A percentile compares a stretch with the other conserved stretches of the same genome.
phyloP scores from a whole-genome alignment of 768 basidiomycete genomes.

The Podaxis rugospora region DNA sequence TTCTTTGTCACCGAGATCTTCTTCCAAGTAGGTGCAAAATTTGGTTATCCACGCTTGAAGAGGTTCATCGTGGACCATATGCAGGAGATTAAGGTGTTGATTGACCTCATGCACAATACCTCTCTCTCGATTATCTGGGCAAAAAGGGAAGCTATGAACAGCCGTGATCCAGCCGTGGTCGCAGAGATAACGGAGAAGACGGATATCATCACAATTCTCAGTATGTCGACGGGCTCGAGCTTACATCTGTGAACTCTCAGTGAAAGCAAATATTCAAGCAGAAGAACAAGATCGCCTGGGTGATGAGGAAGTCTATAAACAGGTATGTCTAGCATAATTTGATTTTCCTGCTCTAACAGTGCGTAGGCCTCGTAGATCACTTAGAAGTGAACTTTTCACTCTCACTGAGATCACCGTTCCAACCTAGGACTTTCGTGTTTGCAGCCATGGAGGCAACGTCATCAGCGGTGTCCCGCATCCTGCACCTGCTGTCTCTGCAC shows the following conservation, averaged over 20 bases:
- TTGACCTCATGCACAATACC: conserved; percentile 30
- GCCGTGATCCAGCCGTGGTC: conserved; percentile 28
- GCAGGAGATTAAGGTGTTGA: conserved; percentile 27
- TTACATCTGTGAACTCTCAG: conserved; percentile 15
- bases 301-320: conserved; percentile 29
- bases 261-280: conserved; percentile 30
- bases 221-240: conserved; percentile 23
- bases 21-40: conserved; percentile 1
- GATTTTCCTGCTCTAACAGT: background rate
- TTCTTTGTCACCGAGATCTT: conserved; percentile 9
- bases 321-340: conserved; percentile 20
- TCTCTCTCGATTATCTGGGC: conserved; percentile 31
- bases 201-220: conserved; percentile 42
- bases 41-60: conserved; percentile 5
- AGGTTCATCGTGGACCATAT: conserved; percentile 27
- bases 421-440: background rate
- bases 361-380: conserved; percentile 1
- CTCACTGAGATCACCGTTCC: too few species aligned
- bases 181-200: conserved; percentile 34
- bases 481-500: conserved; percentile 33
- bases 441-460: conserved; percentile 23
- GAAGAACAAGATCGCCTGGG: conserved; percentile 27
- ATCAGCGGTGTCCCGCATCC: conserved; percentile 29
- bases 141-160: conserved; percentile 30
- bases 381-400: background rate